These are phyloP conservation scores for Paramecium sonneborni DNA, from an alignment of 73 alveolate species.

Conservation along the genomic window DNA sequence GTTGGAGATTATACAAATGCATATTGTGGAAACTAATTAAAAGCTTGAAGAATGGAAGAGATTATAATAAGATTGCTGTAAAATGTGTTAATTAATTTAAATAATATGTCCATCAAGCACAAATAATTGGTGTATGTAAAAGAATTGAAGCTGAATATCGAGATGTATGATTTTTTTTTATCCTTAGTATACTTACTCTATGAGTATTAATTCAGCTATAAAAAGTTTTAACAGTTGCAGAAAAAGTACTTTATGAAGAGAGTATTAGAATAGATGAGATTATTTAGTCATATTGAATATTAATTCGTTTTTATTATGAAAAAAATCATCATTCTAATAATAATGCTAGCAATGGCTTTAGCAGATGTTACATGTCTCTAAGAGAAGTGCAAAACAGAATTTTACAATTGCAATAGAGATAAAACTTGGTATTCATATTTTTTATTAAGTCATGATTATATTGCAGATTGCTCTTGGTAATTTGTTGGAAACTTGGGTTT, in stretches of 20 bases:
- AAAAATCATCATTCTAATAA: neutral
- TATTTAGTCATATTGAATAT: slow-evolving; percentile 15
- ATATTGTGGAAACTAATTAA: neutral
- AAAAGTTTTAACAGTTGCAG: neutral
- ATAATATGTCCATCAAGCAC: neutral
- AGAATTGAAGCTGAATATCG: neutral
- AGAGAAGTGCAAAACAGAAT: neutral
- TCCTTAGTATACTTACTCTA: neutral
- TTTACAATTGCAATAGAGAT: slow-evolving; percentile 20
- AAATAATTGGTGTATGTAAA: no score
- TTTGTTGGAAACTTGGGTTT: slow-evolving; percentile 24
- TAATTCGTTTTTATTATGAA: slow-evolving; percentile 30
- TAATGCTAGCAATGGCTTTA: neutral
- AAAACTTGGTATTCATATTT: neutral
- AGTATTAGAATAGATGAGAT: slow-evolving; percentile 23
- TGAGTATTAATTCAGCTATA: neutral
- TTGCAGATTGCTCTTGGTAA: slow-evolving; percentile 38
- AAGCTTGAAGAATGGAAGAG: neutral
- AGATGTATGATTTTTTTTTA: neutral
- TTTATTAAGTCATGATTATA: slow-evolving; percentile 17
- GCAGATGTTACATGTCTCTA: neutral
- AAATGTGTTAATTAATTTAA: neutral
- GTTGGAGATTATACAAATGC: neutral
- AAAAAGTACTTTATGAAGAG: neutral
- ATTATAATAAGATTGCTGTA: neutral